Percentiles rank a stretch among this genome's conserved stretches.
These are phyloP conservation scores for Nannochloropsis salina DNA, from an alignment of 108 stramenopile genomes.

Conservation along the genomic window DNA sequence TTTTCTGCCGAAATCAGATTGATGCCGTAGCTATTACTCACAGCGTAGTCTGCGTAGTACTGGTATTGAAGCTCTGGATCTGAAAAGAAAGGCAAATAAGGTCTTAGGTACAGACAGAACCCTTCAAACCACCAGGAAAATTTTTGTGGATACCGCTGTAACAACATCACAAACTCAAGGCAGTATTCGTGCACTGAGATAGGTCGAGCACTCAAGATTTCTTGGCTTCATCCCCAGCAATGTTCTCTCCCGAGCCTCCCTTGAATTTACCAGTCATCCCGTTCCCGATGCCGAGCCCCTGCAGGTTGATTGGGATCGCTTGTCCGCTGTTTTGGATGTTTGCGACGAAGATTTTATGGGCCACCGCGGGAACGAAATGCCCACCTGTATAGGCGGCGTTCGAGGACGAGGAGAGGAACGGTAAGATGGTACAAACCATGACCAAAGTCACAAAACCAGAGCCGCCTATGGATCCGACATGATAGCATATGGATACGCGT, in stretches of 20 bases:
- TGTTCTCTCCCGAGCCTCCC: too few species aligned
- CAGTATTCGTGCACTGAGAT: too few species aligned
- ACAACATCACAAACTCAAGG: too few species aligned
- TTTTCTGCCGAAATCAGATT: slow-evolving; percentile 64
- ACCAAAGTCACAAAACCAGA: too few species aligned
- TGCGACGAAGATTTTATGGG: slow-evolving; percentile 61
- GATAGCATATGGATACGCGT: neutral
- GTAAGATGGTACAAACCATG: too few species aligned
- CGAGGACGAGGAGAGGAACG: too few species aligned
- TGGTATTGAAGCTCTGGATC: slow-evolving; percentile 79
- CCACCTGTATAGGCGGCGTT: slow-evolving; percentile 52
- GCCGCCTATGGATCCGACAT: too few species aligned
- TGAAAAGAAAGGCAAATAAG: neutral
- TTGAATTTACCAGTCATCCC: slow-evolving; percentile 62
- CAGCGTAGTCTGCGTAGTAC: slow-evolving; percentile 84
- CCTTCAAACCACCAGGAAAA: too few species aligned
- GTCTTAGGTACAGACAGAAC: too few species aligned
- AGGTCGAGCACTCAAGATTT: too few species aligned
- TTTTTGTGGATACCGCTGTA: too few species aligned
- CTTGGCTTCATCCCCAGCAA: too few species aligned
- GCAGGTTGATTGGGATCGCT: slow-evolving; percentile 63
- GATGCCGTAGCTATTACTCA: slow-evolving; percentile 79
- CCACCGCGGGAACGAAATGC: slow-evolving; percentile 89
- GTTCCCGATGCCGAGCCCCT: slow-evolving; percentile 89
- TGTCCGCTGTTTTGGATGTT: slow-evolving; percentile 60